Conservation (phyloP, 2,329 filamentous ascomycete species). For the Aspergillus aculeatinus region DNA sequence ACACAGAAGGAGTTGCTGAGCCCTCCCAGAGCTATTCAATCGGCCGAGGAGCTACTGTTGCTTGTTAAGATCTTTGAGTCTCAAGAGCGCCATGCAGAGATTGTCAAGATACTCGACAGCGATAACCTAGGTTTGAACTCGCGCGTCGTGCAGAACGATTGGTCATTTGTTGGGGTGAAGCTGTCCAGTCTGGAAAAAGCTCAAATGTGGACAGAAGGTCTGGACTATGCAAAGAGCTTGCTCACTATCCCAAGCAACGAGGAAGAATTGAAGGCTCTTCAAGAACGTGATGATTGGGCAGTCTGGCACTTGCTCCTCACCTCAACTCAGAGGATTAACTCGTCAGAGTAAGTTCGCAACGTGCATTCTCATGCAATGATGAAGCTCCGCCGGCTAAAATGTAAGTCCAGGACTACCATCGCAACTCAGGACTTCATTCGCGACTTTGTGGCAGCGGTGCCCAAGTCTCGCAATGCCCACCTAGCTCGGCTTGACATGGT, state of each 20-base stretch:
- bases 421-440: conserved; percentile 36
- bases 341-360: conserved; percentile 32
- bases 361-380: neutral
- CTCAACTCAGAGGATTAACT: conserved; percentile 33
- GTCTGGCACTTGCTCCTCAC: conserved; percentile 46
- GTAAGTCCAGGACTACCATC: conserved; percentile 27
- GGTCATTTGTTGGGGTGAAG: conserved; percentile 41
- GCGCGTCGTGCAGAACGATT: conserved; percentile 45
- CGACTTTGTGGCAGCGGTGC: conserved; percentile 32
- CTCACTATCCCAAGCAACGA: conserved; percentile 37
- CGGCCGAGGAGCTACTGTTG: conserved; percentile 47
- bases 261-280: conserved; percentile 27
- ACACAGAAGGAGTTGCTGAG: conserved; percentile 43
- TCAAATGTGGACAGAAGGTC: conserved; percentile 40
- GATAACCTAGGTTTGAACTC: conserved; percentile 44
- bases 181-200: conserved; percentile 38
- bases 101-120: conserved; percentile 44
- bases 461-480: conserved; percentile 45
- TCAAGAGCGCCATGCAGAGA: conserved; percentile 41
- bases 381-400: conserved; percentile 9
- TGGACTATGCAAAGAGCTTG: conserved; percentile 37
- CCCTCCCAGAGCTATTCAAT: conserved; percentile 46
- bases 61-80: conserved; percentile 46
- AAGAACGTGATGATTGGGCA: conserved; percentile 47
- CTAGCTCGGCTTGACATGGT: conserved; percentile 38